A percentile compares a stretch with the other conserved stretches of the same genome.
Evolutionary conservation across 441 rosid genomes (phyloP).

Genomic region (Adansonia gregorii): DNA sequence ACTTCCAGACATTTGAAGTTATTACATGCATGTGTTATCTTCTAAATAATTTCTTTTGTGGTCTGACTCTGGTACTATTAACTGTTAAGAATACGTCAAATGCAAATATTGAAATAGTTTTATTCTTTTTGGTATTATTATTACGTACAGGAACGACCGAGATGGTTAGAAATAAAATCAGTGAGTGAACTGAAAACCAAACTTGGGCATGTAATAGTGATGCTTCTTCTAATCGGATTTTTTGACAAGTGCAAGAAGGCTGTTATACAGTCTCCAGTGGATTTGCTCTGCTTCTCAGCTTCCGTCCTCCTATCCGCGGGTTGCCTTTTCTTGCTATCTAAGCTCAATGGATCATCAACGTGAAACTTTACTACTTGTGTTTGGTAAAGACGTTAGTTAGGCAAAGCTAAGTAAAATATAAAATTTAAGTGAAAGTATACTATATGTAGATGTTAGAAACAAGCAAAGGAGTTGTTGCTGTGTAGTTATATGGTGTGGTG

Average conservation of each 20-base stretch:
- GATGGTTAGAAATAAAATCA: constrained; percentile 81
- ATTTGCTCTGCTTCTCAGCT: constrained; percentile 84
- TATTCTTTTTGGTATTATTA: too few species aligned
- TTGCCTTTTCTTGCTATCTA: constrained; percentile 79
- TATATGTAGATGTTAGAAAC: not conserved
- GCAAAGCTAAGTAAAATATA: not conserved
- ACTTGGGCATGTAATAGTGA: constrained; percentile 96
- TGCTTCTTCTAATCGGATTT: constrained; percentile 89
- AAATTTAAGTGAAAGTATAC: too few species aligned
- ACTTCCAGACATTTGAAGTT: not conserved
- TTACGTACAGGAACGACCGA: constrained; percentile 66
- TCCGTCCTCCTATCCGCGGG: constrained; percentile 71
- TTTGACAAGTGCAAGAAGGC: constrained; percentile 86
- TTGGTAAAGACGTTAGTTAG: constrained; percentile 5
- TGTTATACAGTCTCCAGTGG: constrained; percentile 59
- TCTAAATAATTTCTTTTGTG: constrained; percentile 11
- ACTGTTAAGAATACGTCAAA: not conserved
- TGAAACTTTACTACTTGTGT: constrained; percentile 26
- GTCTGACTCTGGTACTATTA: not conserved
- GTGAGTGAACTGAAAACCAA: constrained; percentile 87
- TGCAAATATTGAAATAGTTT: too few species aligned
- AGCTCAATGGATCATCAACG: constrained; percentile 58
- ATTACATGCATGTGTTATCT: not conserved
- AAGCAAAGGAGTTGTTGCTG: not conserved
- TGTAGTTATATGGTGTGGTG: not conserved